Evolutionary conservation across 179 eudicot species (phyloP), one percentile per base, ranked within the genome.

Genomic region (Beta corolliflora): DNA sequence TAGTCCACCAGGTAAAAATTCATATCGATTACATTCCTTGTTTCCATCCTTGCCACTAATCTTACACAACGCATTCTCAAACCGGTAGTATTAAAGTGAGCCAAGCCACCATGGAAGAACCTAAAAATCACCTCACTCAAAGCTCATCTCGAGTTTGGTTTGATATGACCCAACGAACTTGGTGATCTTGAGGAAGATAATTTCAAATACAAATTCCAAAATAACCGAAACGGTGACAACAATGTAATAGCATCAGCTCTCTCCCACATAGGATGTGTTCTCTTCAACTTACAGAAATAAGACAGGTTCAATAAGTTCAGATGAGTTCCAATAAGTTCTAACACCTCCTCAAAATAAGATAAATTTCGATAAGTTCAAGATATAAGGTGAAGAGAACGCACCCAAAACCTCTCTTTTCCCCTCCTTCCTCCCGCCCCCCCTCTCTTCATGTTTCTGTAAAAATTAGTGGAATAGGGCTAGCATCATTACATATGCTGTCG

Each of bases 1-100:
- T 78, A 56, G 50, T 71, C 77, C 52, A n/a, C 4, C 46, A 75
- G 9, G 54, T 56, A 83, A 1, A 36, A 78, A 82, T n/a, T 66
- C 13, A 9, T 31, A 15, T 29, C 21, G 6, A 60, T 23, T 60
- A 41, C 41, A 46, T 3, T 65, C 59, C 56, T 25, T 60, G 41
- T 25, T 31, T 81, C 77, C 31, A 12, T 58, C 68, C 48, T 73
- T 53, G 74, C 56, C 67, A 18, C 6, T 31, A 70, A 19, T 71
- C 69, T 53, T 66, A 77, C 41, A 45, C 16, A 71, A 31, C 70
- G 46, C 8, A 71, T 58, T 55, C 73, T 67, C 6, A 56, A 53
- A 41, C 18, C 14, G 18, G 63, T 19, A 29, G 52, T 11, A 3
- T 36, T 25, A 50, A 65, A 66, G 19, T 46, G 19, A 53, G 58